A percentile compares a stretch with the other conserved stretches of the same genome.
phyloP scores from a whole-genome alignment of 805 yeast species.

The Ogataea chonburiensis region DNA sequence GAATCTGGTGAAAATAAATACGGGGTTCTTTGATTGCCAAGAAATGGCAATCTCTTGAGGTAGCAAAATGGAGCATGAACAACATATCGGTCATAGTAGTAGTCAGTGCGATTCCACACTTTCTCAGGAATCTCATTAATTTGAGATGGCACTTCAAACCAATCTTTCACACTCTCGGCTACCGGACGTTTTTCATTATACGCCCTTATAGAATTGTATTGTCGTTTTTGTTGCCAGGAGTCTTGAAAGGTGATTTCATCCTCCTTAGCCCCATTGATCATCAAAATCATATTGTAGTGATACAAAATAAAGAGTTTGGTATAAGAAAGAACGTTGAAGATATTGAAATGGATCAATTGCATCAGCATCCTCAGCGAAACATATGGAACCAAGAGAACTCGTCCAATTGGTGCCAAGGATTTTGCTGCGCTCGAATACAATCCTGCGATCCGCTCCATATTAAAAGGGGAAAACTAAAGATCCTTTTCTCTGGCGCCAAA shows the following conservation, averaged over 20 bases:
- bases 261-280: slow-evolving; percentile 24
- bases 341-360: slow-evolving; percentile 23
- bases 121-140: slow-evolving; percentile 19
- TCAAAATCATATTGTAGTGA: slow-evolving; percentile 24
- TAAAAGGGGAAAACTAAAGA: slow-evolving; percentile 11
- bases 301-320: slow-evolving; percentile 22
- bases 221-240: slow-evolving; percentile 22
- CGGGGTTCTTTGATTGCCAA: slow-evolving; percentile 2
- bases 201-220: slow-evolving; percentile 19
- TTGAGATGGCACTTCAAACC: slow-evolving; percentile 28
- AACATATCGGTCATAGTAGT: slow-evolving; percentile 39
- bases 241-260: slow-evolving; percentile 23
- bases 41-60: slow-evolving; percentile 19
- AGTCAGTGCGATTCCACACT: slow-evolving; percentile 36
- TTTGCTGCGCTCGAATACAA: slow-evolving; percentile 2
- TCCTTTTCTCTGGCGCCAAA: slow-evolving; percentile 8
- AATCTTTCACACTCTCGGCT: slow-evolving; percentile 12
- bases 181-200: slow-evolving; percentile 23
- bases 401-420: slow-evolving; percentile 24
- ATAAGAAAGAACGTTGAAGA: slow-evolving; percentile 20
- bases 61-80: slow-evolving; percentile 37
- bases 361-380: slow-evolving; percentile 19
- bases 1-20: slow-evolving; percentile 17
- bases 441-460: slow-evolving; percentile 11
- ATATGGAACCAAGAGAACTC: slow-evolving; percentile 26